Base-by-base conservation (phyloP, 176 grass and related monocot genomes). In the Pontederia crassipes region DNA sequence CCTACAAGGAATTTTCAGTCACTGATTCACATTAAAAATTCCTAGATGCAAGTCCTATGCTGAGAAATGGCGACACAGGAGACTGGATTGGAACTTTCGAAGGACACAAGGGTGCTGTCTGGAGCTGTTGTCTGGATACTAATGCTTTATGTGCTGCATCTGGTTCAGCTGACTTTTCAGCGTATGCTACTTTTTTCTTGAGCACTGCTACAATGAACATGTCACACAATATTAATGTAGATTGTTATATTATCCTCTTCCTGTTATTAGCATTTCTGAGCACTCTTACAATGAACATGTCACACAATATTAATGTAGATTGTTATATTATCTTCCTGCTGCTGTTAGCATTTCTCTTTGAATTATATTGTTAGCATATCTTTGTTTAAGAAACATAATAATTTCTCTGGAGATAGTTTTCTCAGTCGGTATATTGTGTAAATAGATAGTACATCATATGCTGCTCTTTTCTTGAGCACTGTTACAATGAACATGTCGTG, bases 61-160 rank as follows among this genome's bases (percentile, higher is more conserved):
- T 99, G 61, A 89, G 94, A 64, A 99, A 99, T 72, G 94, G 94
- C 14, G 94, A 99, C 65, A 89, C 94, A 54, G 94, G 94, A 66
- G 94, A 99, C 73, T 99, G 94, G 94, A 99, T 99, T 81, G 94
- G 94, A 17, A 99, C 94, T 52, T 99, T 99, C 72, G 77, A 93
- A 86, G 94, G 94, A 28, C 94, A 99, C 62, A 99, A 99, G 61
- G 94, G 94, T 69, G 94, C 94, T 54, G 94, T 99, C 52, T 99
- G 94, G 94, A 99, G 94, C 73, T 93, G 81, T 48, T 89, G 94
- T 62, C 85, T 99, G 0, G 94, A 99, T 59, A 93, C 77, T 56
- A 86, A 83, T 86, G 88, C 88, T 61, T 67, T 99, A 45, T 82
- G 62, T 66, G 88, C 85, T 72, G 94, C 94, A 46, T 86, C 94